Evolutionary conservation across 1,284 basidiomycete species (phyloP).

Genomic region (Papiliotrema terrestris): DNA sequence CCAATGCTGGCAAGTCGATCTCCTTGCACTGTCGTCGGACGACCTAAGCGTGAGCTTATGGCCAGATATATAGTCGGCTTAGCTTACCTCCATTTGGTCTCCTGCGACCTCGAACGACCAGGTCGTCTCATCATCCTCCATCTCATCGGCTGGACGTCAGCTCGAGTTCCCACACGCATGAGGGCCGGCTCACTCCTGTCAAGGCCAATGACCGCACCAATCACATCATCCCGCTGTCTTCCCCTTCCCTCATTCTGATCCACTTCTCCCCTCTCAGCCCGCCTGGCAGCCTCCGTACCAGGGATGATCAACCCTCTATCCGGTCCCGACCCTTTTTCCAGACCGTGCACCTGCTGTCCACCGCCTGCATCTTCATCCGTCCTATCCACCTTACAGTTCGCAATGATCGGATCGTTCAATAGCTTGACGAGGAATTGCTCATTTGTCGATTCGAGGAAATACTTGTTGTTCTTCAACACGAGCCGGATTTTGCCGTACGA

Average conservation of each 20-base stretch:
- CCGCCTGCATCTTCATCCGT: constrained; percentile 17
- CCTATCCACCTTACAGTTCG: constrained; percentile 36
- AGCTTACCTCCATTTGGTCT: constrained; percentile 76
- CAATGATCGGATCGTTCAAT: constrained; percentile 76
- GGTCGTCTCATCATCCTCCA: constrained; percentile 93
- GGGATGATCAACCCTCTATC: constrained; percentile 76
- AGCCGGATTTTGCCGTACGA: constrained; percentile 97
- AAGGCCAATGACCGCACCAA: constrained; percentile 81
- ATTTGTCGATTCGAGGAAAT: constrained; percentile 89
- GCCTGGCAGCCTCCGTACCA: constrained; percentile 57
- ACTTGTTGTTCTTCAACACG: constrained; percentile 93
- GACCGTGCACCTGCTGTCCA: constrained; percentile 65
- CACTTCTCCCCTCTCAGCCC: constrained; percentile 29
- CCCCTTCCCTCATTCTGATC: constrained; percentile 6
- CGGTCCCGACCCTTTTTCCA: constrained; percentile 70
- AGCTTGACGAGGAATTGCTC: constrained; percentile 84
- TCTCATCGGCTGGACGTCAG: constrained; percentile 65
- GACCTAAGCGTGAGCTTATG: constrained; percentile 55
- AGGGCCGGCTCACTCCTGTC: constrained; percentile 63
- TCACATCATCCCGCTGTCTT: constrained; percentile 48
- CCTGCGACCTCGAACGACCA: constrained; percentile 93
- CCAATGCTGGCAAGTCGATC: constrained; percentile 90
- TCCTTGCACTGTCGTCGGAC: constrained; percentile 92
- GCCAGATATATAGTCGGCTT: background rate
- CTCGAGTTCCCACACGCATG: constrained; percentile 1